A percentile compares a stretch with the other conserved stretches of the same genome.
These are phyloP conservation scores for Schrenkiella parvula DNA, from an alignment of 345 rosid genomes.

Conservation along the genomic window DNA sequence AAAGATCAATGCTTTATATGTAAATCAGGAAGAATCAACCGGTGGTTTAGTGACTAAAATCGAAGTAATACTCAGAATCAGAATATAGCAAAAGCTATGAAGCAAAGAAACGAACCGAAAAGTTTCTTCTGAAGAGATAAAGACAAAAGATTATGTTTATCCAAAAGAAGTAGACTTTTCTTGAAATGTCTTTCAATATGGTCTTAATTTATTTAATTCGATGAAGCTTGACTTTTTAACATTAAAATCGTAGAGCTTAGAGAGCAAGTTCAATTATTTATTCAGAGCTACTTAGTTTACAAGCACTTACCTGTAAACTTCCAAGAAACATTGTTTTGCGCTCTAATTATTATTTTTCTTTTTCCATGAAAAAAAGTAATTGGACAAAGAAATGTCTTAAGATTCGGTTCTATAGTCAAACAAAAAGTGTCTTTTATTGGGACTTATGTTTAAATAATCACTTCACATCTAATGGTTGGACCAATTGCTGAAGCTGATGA, in stretches of 20 bases:
- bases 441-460: neutral
- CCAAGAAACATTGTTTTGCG: neutral
- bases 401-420: slow-evolving; percentile 21
- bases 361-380: neutral
- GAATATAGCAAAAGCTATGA: slow-evolving; percentile 28
- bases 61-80: slow-evolving; percentile 26
- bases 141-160: neutral
- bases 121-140: neutral
- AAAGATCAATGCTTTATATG: neutral
- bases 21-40: slow-evolving; percentile 2
- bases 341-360: neutral
- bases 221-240: neutral
- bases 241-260: neutral
- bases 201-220: slow-evolving; percentile 5
- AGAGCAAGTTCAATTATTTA: neutral
- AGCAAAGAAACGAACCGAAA: slow-evolving; percentile 30
- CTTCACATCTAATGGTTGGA: slow-evolving; percentile 31
- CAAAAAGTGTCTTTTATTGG: neutral
- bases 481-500: no score
- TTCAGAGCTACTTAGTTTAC: neutral
- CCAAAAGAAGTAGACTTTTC: slow-evolving; percentile 20
- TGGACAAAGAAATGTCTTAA: slow-evolving; percentile 3
- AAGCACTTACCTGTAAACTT: slow-evolving; percentile 7
- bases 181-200: neutral
- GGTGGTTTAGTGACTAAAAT: slow-evolving; percentile 22